phyloP scores from a whole-genome alignment of 345 rosid species.

The Sisymbrium altissimum region DNA sequence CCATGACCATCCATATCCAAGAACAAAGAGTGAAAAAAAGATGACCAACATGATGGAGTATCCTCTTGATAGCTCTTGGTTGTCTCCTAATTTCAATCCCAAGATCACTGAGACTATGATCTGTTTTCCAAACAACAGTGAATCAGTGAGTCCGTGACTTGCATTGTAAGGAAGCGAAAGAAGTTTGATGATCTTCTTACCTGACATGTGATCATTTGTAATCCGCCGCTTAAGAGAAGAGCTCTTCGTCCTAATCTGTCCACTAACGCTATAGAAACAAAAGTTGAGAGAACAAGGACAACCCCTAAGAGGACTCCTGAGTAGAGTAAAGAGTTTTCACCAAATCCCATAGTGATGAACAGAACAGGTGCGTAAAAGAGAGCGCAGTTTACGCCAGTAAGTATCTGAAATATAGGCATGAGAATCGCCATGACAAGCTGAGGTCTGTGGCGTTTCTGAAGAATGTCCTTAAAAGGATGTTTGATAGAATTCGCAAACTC shows the following conservation, averaged over 20 bases:
- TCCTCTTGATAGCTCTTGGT: slow-evolving; percentile 55
- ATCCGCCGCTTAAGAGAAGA: slow-evolving; percentile 73
- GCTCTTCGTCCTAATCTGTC: slow-evolving; percentile 65
- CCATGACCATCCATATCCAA: slow-evolving; percentile 93
- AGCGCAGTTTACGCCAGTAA: slow-evolving; percentile 73
- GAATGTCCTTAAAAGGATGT: slow-evolving; percentile 69
- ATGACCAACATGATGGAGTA: slow-evolving; percentile 56
- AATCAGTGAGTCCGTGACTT: not conserved
- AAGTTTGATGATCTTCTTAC: slow-evolving; percentile 32
- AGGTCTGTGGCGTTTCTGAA: slow-evolving; percentile 65
- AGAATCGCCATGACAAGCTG: slow-evolving; percentile 71
- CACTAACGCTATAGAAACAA: slow-evolving; percentile 68
- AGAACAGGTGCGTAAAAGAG: slow-evolving; percentile 82
- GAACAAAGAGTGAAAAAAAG: slow-evolving; percentile 63
- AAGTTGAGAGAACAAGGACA: slow-evolving; percentile 64
- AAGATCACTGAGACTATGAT: slow-evolving; percentile 57
- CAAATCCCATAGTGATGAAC: slow-evolving; percentile 79
- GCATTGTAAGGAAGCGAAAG: not conserved
- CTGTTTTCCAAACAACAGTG: slow-evolving; percentile 31
- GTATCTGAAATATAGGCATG: slow-evolving; percentile 77
- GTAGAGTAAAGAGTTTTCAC: slow-evolving; percentile 60
- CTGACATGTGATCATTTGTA: slow-evolving; percentile 74
- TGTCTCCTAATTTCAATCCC: slow-evolving; percentile 62
- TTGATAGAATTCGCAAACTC: slow-evolving; percentile 66
- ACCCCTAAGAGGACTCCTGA: slow-evolving; percentile 76